Evolutionary conservation across 176 grass and related monocot species (phyloP).

Genomic region (Zizania latifolia): DNA sequence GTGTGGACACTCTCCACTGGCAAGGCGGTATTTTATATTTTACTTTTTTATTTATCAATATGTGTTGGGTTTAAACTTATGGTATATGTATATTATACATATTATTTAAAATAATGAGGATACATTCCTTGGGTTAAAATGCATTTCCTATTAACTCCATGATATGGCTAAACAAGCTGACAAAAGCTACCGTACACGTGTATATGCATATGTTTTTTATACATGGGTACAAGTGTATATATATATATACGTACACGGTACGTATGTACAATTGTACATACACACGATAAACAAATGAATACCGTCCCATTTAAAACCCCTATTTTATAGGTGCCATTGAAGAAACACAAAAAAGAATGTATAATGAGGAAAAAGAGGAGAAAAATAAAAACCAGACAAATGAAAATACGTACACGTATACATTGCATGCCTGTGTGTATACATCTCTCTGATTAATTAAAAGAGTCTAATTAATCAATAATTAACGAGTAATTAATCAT

Average conservation of each 20-base stretch:
- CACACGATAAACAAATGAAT: constrained; percentile 3
- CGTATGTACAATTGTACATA: not conserved
- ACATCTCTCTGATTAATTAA: not conserved
- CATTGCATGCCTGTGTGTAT: not conserved
- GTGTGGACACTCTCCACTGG: too few species aligned
- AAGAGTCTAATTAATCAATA: not conserved
- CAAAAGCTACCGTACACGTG: too few species aligned
- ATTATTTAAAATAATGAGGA: too few species aligned
- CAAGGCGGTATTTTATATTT: too few species aligned
- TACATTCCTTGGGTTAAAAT: too few species aligned
- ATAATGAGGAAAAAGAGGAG: not conserved
- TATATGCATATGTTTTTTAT: constrained; percentile 6
- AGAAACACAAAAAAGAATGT: not conserved
- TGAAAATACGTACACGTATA: not conserved
- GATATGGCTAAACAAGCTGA: too few species aligned
- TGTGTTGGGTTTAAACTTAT: too few species aligned
- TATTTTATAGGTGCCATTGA: not conserved
- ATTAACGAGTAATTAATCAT: not conserved
- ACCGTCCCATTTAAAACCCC: not conserved
- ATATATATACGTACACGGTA: not conserved
- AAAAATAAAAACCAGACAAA: not conserved
- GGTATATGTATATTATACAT: too few species aligned
- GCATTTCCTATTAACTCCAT: too few species aligned
- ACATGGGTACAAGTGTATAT: not conserved
- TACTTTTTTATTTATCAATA: too few species aligned